A percentile compares a stretch with the other conserved stretches of the same genome.
Conservation (phyloP, 768 basidiomycete genomes). For the Paxillus involutus region DNA sequence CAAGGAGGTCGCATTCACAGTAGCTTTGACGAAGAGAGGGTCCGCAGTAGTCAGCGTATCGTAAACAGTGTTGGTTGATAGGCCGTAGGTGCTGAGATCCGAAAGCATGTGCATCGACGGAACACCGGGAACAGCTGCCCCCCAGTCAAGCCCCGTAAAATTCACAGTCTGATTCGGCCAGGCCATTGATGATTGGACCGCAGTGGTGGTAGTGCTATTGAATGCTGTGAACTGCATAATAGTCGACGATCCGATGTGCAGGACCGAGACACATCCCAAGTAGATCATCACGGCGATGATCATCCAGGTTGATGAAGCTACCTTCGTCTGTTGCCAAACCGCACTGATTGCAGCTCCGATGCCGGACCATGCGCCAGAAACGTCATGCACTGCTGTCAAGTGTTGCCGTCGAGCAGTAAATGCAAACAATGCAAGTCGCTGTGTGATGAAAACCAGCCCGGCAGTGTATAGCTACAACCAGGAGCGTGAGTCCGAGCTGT, state of each 20-base stretch:
- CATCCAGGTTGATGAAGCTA: conserved; percentile 9
- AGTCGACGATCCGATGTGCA: conserved; percentile 20
- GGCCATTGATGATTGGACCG: neutral
- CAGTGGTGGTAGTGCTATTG: neutral
- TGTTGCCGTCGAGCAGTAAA: conserved; percentile 3
- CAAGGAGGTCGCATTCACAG: conserved; percentile 14
- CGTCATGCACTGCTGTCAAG: conserved; percentile 20
- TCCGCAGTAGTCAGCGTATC: neutral
- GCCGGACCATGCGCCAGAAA: conserved; percentile 19
- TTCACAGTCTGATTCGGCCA: conserved; percentile 11
- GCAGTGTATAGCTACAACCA: conserved; percentile 14
- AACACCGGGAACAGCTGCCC: neutral
- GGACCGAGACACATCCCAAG: conserved; percentile 13
- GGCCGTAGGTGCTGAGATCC: conserved; percentile 3
- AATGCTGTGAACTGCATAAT: conserved; percentile 19
- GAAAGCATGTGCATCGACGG: neutral
- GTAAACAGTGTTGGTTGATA: conserved; percentile 11
- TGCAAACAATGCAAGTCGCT: conserved; percentile 11
- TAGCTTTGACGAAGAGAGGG: neutral
- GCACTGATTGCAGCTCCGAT: conserved; percentile 15
- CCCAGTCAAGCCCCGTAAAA: neutral
- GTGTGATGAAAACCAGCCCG: conserved; percentile 17
- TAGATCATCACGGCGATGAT: conserved; percentile 15
- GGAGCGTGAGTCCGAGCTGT: neutral
- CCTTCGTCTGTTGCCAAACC: conserved; percentile 15